These are phyloP conservation scores for Candida quercuum DNA, from an alignment of 805 yeast species.

Conservation along the genomic window DNA sequence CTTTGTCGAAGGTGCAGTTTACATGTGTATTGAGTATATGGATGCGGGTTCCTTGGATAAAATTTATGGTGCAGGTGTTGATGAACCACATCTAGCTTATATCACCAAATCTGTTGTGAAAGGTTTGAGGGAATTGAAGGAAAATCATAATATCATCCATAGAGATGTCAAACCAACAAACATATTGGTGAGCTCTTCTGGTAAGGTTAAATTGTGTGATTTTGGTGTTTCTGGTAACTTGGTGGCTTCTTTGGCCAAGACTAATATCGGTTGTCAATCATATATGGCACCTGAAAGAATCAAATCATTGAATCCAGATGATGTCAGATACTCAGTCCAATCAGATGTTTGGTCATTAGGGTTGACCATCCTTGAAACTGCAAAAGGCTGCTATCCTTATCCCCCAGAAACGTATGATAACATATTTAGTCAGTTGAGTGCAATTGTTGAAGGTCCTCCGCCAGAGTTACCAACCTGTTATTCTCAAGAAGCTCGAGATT, in stretches of 20 bases:
- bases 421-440: slow-evolving; percentile 88
- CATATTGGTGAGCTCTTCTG: slow-evolving; percentile 72
- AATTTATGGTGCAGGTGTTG: slow-evolving; percentile 67
- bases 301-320: slow-evolving; percentile 66
- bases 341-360: slow-evolving; percentile 97
- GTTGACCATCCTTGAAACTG: slow-evolving; percentile 77
- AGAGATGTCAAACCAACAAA: slow-evolving; percentile 97
- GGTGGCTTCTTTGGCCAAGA: slow-evolving; percentile 90
- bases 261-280: slow-evolving; percentile 96
- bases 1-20: slow-evolving; percentile 95
- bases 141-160: slow-evolving; percentile 87
- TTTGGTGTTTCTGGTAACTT: slow-evolving; percentile 95
- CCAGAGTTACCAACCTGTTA: slow-evolving; percentile 69
- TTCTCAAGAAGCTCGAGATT: slow-evolving; percentile 73
- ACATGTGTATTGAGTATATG: slow-evolving; percentile 98
- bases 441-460: slow-evolving; percentile 94
- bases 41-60: slow-evolving; percentile 93
- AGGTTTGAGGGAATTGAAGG: slow-evolving; percentile 82
- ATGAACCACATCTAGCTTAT: slow-evolving; percentile 75
- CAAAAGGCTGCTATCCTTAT: slow-evolving; percentile 91
- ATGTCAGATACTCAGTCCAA: slow-evolving; percentile 81
- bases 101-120: slow-evolving; percentile 74
- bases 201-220: slow-evolving; percentile 90
- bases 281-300: slow-evolving; percentile 99
- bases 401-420: slow-evolving; percentile 90